A percentile compares a stretch with the other conserved stretches of the same genome.
Evolutionary conservation across 2,329 filamentous ascomycete genomes (phyloP).

Genomic region (Amauroascus niger): DNA sequence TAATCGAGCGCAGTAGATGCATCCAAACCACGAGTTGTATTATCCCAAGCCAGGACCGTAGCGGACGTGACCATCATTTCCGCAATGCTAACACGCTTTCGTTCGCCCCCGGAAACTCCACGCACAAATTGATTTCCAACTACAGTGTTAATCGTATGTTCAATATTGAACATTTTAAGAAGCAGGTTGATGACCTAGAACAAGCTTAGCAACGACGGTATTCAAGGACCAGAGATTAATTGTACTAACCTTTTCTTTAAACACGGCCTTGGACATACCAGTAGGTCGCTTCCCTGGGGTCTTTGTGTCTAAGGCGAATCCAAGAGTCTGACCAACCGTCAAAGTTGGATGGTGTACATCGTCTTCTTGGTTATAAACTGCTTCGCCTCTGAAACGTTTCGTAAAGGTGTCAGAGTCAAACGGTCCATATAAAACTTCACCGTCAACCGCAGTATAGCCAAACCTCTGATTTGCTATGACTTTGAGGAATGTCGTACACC

Average conservation of each 20-base stretch:
- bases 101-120: conserved; percentile 69
- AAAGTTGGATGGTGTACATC: conserved; percentile 78
- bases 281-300: conserved; percentile 69
- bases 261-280: conserved; percentile 61
- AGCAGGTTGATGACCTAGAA: conserved; percentile 57
- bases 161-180: conserved; percentile 88
- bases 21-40: conserved; percentile 60
- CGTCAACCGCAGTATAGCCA: conserved; percentile 56
- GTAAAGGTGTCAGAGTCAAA: conserved; percentile 61
- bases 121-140: conserved; percentile 75
- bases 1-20: conserved; percentile 59
- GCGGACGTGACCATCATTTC: conserved; percentile 71
- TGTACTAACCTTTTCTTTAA: conserved; percentile 52
- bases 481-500: conserved; percentile 75
- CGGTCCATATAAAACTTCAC: conserved; percentile 67
- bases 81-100: conserved; percentile 71
- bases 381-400: conserved; percentile 66
- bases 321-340: conserved; percentile 77
- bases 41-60: conserved; percentile 66
- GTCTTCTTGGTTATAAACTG: conserved; percentile 78
- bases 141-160: conserved; percentile 74
- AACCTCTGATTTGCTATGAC: conserved; percentile 74
- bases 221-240: not conserved
- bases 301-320: conserved; percentile 76
- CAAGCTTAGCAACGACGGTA: not conserved